phyloP scores from a whole-genome alignment of 2,329 filamentous ascomycete genomes.

The Pezicula neosporulosa region DNA sequence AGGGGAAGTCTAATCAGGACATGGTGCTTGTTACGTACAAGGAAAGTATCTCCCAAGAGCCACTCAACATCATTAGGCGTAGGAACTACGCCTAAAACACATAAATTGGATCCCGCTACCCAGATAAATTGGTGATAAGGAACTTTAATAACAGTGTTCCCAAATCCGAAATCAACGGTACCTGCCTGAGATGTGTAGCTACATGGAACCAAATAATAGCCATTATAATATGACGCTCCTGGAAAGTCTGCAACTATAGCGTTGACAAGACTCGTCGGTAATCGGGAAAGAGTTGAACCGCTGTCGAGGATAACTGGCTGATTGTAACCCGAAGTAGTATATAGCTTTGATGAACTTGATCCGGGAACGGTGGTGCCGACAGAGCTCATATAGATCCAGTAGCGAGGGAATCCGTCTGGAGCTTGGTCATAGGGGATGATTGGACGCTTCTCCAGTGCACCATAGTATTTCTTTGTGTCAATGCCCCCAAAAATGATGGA shows the following conservation, averaged over 20 bases:
- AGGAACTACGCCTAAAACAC: conserved; percentile 5
- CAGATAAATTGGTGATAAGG: conserved; percentile 14
- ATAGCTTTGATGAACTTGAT: background rate
- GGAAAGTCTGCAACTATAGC: conserved; percentile 11
- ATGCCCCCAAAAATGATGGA: conserved; percentile 19
- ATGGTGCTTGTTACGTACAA: background rate
- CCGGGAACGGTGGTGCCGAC: conserved; percentile 8
- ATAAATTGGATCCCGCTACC: conserved; percentile 4
- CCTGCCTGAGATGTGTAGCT: conserved; percentile 1
- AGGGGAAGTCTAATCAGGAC: too few relatives aligned
- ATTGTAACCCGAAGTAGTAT: background rate
- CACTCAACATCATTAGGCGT: conserved; percentile 2
- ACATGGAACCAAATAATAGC: conserved; percentile 13
- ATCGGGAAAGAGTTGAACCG: conserved; percentile 10
- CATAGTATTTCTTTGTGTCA: conserved; percentile 15
- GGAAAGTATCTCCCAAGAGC: conserved; percentile 14
- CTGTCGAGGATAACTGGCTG: conserved; percentile 14
- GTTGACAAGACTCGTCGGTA: conserved; percentile 8
- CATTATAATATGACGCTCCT: conserved; percentile 2
- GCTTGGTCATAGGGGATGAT: conserved; percentile 11
- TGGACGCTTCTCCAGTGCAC: conserved; percentile 9
- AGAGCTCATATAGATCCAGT: conserved; percentile 18
- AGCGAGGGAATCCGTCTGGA: conserved; percentile 9
- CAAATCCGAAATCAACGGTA: conserved; percentile 13
- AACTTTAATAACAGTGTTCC: conserved; percentile 11